These are phyloP conservation scores for Diaporthe vexans DNA, from an alignment of 2,329 filamentous ascomycete genomes.

Conservation along the genomic window DNA sequence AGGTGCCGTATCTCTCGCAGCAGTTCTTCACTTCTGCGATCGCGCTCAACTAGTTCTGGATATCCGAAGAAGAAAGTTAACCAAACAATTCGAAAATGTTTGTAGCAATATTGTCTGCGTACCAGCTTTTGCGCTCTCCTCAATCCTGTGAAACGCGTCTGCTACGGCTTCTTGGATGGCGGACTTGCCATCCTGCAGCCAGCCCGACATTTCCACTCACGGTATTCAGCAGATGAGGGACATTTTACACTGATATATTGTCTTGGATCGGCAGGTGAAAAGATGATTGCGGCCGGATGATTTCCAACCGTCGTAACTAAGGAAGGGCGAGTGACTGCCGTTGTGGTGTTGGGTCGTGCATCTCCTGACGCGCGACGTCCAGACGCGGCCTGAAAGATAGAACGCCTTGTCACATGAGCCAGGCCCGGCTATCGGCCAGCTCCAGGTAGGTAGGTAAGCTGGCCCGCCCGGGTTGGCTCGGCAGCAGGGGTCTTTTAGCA, in stretches of 20 bases:
- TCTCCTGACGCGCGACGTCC: neutral
- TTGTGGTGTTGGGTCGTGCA: neutral
- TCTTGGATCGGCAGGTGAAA: neutral
- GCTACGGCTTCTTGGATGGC: slow-evolving; percentile 57
- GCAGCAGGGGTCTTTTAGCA: neutral
- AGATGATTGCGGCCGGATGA: no score
- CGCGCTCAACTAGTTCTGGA: slow-evolving; percentile 47
- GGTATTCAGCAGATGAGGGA: neutral
- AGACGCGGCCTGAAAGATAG: neutral
- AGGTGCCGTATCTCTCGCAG: slow-evolving; percentile 55
- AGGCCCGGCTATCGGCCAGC: neutral
- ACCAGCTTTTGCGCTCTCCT: slow-evolving; percentile 55
- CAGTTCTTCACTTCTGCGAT: slow-evolving; percentile 44
- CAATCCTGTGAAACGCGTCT: slow-evolving; percentile 57
- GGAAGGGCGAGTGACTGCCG: neutral
- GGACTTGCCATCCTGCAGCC: slow-evolving; percentile 56
- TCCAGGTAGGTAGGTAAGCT: neutral
- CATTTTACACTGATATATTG: neutral
- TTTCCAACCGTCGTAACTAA: neutral
- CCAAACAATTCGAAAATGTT: no score
- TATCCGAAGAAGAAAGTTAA: slow-evolving; percentile 18
- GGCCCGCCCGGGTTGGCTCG: neutral
- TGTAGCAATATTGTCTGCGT: neutral
- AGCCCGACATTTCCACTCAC: slow-evolving; percentile 53
- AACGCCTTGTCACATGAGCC: slow-evolving; percentile 24